phyloP scores from a whole-genome alignment of 495 filamentous ascomycete species.

The Immersiella caudata region DNA sequence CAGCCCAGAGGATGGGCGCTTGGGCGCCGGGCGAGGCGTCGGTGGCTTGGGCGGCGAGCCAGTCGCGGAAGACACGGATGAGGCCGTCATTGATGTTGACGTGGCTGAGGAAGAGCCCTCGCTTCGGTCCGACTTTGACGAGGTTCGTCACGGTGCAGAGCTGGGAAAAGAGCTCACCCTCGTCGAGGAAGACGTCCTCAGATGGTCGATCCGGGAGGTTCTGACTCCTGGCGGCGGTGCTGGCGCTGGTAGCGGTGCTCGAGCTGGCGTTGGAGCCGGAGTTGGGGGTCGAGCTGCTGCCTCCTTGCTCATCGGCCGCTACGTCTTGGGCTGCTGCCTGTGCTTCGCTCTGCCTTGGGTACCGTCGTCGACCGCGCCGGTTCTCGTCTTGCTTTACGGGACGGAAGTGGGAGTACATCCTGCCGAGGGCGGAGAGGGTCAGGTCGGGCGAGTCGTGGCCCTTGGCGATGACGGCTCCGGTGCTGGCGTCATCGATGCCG shows the following conservation, averaged over 20 bases:
- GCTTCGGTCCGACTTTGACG: slow-evolving; percentile 64
- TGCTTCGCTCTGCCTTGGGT: slow-evolving; percentile 27
- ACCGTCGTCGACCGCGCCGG: slow-evolving; percentile 35
- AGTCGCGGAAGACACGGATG: slow-evolving; percentile 67
- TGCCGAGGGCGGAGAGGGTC: slow-evolving; percentile 38
- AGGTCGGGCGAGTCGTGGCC: slow-evolving; percentile 14
- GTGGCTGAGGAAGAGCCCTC: slow-evolving; percentile 60
- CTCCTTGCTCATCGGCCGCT: slow-evolving; percentile 12
- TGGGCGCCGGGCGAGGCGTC: not conserved
- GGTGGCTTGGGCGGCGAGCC: slow-evolving; percentile 57
- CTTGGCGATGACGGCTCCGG: not conserved
- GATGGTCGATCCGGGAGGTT: slow-evolving; percentile 43
- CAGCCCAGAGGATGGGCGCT: slow-evolving; percentile 59
- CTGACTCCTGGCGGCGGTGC: not conserved
- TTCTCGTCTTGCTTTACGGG: slow-evolving; percentile 57
- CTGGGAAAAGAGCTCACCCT: slow-evolving; percentile 70
- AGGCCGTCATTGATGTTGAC: slow-evolving; percentile 66
- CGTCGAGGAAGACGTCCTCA: slow-evolving; percentile 66
- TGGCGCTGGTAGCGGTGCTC: too few relatives aligned
- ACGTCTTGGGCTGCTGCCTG: not conserved
- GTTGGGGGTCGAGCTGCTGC: slow-evolving; percentile 27
- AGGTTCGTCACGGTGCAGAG: slow-evolving; percentile 68
- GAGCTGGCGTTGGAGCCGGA: too few relatives aligned
- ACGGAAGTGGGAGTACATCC: slow-evolving; percentile 59
- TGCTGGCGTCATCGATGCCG: slow-evolving; percentile 47